Base-by-base conservation (phyloP, 2,329 filamentous ascomycete genomes). In the Cercospora sojina region DNA sequence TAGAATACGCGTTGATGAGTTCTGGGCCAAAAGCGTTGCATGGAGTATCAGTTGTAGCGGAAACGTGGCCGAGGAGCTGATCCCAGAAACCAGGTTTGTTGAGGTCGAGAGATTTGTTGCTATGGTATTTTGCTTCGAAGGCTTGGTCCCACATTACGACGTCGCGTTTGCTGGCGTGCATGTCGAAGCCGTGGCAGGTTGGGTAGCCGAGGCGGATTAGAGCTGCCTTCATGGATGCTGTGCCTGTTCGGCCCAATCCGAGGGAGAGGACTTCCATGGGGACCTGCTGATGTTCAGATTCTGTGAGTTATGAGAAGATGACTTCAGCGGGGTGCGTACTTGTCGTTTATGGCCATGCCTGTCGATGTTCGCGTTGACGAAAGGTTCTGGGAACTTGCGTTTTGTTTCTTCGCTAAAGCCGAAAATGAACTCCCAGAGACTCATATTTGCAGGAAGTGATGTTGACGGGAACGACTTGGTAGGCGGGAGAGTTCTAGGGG, bases 61-160 rank as follows among this genome's bases (percentile, higher is more conserved):
- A 72, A 58, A 71, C 73, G 41, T 74, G 65, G 38, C 75, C 76
- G 1, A 78, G 70, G 5, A 78, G 62, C 49, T 74, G 70, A 61
- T 79, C 76, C 71, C 74, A 77, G 43, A 64, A 68, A 53, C 35
- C 43, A n/a, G 64, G 32, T 5, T 55, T 41, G 51, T 67, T 59
- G 20, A 67, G 65, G 5, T 60, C 53, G 57, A 62, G 20, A 5
- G 66, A 61, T 5, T 43, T 64, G 31, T 59, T 38, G 49, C 60
- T 61, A 58, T 64, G 67, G 25, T 66, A 70, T 60, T 87, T 86
- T 67, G 86, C 86, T 23, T 80, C 79, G 62, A 90, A 83, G 41
- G 88, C 88, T 67, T 90, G 85, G 79, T 86, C 85, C 88, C 88
- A 91, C 79, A 90, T 84, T 32, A 88, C 80, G 55, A 84, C 85